Evolutionary conservation across 1,284 basidiomycete species (phyloP).

Genomic region (Cryptococcus sp.): DNA sequence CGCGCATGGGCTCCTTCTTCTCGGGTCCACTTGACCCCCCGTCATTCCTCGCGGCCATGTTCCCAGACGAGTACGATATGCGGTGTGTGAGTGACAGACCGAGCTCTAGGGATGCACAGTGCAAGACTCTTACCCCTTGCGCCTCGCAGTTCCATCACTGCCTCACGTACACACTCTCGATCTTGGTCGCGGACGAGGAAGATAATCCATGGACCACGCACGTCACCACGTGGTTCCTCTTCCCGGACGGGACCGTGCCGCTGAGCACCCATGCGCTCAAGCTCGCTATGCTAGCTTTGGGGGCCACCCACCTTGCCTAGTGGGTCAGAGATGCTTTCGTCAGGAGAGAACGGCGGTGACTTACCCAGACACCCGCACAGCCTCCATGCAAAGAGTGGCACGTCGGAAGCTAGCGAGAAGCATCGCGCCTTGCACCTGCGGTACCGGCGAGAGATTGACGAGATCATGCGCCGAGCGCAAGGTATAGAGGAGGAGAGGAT

Average conservation of each 20-base stretch:
- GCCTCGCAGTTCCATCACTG: slow-evolving; percentile 41
- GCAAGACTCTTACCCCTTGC: too few species aligned
- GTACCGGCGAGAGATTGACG: too few species aligned
- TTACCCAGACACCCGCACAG: too few species aligned
- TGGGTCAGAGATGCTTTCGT: slow-evolving; percentile 9
- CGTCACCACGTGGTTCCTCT: slow-evolving; percentile 37
- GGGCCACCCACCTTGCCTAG: slow-evolving; percentile 33
- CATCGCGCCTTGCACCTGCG: too few species aligned
- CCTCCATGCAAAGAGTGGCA: too few species aligned
- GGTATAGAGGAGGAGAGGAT: too few species aligned
- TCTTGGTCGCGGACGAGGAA: slow-evolving; percentile 39
- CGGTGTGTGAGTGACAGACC: slow-evolving; percentile 31
- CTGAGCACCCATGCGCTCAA: slow-evolving; percentile 33
- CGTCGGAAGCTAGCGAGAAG: too few species aligned
- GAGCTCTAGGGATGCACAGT: too few species aligned
- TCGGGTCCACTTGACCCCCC: slow-evolving; percentile 34
- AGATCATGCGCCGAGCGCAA: too few species aligned
- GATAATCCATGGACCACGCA: slow-evolving; percentile 42
- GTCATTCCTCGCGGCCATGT: slow-evolving; percentile 33
- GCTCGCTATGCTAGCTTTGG: slow-evolving; percentile 33
- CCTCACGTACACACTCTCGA: slow-evolving; percentile 41
- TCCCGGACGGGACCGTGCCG: slow-evolving; percentile 27
- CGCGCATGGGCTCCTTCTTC: slow-evolving; percentile 41
- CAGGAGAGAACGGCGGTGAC: too few species aligned
- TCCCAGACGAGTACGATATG: slow-evolving; percentile 35